Conservation (phyloP, 768 basidiomycete species). For the Clathrus columnatus region DNA sequence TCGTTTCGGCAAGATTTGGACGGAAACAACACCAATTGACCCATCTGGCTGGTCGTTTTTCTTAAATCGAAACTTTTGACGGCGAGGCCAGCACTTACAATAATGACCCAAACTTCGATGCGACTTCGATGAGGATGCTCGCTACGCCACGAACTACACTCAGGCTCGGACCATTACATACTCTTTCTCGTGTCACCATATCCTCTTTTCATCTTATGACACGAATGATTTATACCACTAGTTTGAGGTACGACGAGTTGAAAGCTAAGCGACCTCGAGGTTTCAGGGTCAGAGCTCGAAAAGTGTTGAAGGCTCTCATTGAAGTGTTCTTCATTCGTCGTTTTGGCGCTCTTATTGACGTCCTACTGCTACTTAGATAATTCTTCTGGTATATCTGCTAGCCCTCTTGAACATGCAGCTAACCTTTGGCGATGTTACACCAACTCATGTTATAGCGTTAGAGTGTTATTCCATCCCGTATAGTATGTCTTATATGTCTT, state of each 20-base stretch:
- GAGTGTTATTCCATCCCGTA: constrained; percentile 94
- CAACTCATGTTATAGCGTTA: constrained; percentile 43
- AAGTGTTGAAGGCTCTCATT: constrained; percentile 5
- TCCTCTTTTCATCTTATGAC: too few relatives aligned
- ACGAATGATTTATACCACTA: not conserved
- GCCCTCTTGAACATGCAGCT: not conserved
- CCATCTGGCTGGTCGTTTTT: too few relatives aligned
- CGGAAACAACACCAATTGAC: too few relatives aligned
- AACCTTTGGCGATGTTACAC: not conserved
- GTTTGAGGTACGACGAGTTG: not conserved
- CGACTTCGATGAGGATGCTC: too few relatives aligned
- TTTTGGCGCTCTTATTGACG: not conserved
- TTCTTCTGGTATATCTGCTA: not conserved
- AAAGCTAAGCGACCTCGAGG: not conserved
- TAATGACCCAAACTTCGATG: too few relatives aligned
- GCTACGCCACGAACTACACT: too few relatives aligned
- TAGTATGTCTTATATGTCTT: not conserved
- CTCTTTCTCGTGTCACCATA: too few relatives aligned
- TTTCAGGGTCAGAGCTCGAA: constrained; percentile 1
- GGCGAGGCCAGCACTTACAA: too few relatives aligned
- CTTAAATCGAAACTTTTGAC: too few relatives aligned
- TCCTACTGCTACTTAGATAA: not conserved
- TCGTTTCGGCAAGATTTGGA: too few relatives aligned
- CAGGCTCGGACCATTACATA: too few relatives aligned
- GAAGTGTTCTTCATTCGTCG: not conserved